A percentile compares a stretch with the other conserved stretches of the same genome.
phyloP scores from a whole-genome alignment of 192 early-diverging fungal species.

The Neocallimastix lanati region DNA sequence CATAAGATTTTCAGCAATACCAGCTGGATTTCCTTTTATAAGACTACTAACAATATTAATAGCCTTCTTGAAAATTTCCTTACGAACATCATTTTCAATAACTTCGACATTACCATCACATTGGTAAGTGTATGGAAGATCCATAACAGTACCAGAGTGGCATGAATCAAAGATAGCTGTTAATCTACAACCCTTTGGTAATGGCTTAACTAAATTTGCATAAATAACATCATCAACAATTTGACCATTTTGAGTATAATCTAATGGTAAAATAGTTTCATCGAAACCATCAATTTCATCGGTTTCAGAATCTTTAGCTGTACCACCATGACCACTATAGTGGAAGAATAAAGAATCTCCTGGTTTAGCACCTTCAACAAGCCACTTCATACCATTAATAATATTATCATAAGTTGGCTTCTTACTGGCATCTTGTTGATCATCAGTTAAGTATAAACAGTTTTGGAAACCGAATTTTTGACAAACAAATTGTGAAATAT shows the following conservation, averaged over 20 bases:
- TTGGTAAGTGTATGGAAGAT: conserved; percentile 64
- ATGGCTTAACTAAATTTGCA: conserved; percentile 9
- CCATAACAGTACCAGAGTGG: conserved; percentile 60
- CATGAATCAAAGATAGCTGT: no score
- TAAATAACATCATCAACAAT: conserved; percentile 23
- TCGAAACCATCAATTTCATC: no score
- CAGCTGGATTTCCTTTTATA: background rate
- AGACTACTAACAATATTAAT: background rate
- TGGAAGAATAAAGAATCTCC: conserved; percentile 1
- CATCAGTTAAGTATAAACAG: background rate
- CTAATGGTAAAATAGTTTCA: no score
- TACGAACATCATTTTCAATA: no score
- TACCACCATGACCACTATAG: conserved; percentile 36
- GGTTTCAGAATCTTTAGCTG: conserved; percentile 12
- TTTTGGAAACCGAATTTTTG: background rate
- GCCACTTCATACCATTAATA: conserved; percentile 40
- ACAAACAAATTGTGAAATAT: conserved; percentile 1
- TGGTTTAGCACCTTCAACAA: conserved; percentile 42
- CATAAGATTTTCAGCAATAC: background rate
- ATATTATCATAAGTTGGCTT: conserved; percentile 32
- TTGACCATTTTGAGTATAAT: conserved; percentile 7
- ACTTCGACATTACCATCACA: no score
- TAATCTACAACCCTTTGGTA: no score
- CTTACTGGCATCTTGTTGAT: background rate
- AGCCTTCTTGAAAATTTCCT: background rate